phyloP scores from a whole-genome alignment of 2,329 filamentous ascomycete species.

The Pseudocercospora musae region DNA sequence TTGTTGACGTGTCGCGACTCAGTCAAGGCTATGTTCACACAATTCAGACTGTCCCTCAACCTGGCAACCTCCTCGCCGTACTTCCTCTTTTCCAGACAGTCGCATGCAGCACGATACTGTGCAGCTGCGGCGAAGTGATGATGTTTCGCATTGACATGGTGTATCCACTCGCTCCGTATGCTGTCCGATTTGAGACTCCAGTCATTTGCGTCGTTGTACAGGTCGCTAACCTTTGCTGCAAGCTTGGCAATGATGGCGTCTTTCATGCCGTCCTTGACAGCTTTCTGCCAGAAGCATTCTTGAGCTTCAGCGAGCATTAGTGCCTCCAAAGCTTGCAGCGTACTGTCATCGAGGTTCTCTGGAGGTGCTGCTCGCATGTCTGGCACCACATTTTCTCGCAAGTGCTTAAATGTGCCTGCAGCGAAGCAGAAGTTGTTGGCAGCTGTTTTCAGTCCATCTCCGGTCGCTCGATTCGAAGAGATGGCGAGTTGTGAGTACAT shows the following conservation, averaged over 20 bases:
- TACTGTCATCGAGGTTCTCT: conserved; percentile 92
- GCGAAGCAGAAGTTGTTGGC: conserved; percentile 87
- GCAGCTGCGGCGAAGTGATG: conserved; percentile 95
- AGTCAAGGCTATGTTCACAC: conserved; percentile 81
- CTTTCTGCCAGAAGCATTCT: conserved; percentile 98
- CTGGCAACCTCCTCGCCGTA: conserved; percentile 95
- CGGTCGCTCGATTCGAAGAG: conserved; percentile 69
- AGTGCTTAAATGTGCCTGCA: conserved; percentile 76
- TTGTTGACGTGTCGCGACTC: conserved; percentile 81
- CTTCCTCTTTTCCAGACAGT: conserved; percentile 87
- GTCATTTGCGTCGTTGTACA: conserved; percentile 81
- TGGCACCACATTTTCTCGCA: conserved; percentile 72
- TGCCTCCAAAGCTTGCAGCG: conserved; percentile 76
- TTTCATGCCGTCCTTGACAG: conserved; percentile 88
- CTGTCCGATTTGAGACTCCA: conserved; percentile 84
- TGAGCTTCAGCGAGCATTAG: conserved; percentile 89
- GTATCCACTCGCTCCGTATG: conserved; percentile 92
- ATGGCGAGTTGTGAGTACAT: conserved; percentile 91
- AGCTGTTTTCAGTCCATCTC: conserved; percentile 81
- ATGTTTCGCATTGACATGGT: conserved; percentile 95
- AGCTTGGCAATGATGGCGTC: conserved; percentile 89
- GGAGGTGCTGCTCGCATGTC: conserved; percentile 76
- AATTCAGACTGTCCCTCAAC: conserved; percentile 74
- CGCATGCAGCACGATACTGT: conserved; percentile 85
- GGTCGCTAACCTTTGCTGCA: conserved; percentile 84